Evolutionary conservation across 73 alveolate species (phyloP).

Genomic region (Symbiodinium natans): DNA sequence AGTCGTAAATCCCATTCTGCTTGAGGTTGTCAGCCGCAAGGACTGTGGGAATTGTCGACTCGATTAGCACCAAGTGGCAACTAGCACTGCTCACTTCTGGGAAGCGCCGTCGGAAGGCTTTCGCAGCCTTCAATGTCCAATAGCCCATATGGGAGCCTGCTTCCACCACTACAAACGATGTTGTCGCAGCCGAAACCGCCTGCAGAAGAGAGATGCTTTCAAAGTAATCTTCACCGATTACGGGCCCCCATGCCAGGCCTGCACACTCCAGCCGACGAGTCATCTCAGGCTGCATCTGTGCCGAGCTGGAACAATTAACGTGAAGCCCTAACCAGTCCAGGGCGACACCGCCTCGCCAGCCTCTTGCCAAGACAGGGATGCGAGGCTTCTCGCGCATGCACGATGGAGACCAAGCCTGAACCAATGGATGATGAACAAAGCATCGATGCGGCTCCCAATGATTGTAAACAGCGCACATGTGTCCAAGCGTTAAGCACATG

Average conservation of each 20-base stretch:
- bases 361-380: too few species aligned
- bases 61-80: conserved; percentile 14
- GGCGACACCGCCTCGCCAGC: not conserved
- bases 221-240: conserved; percentile 34
- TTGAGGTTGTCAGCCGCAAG: not conserved
- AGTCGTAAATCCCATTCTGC: not conserved
- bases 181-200: not conserved
- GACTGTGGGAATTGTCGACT: not conserved
- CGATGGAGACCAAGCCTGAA: not conserved
- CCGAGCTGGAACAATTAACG: not conserved
- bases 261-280: conserved; percentile 23
- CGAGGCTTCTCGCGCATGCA: not conserved
- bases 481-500: not conserved
- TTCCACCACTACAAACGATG: not conserved
- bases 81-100: not conserved
- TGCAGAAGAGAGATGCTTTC: conserved; percentile 21
- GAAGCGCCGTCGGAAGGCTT: conserved; percentile 11
- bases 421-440: not conserved
- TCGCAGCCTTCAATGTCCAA: conserved; percentile 45
- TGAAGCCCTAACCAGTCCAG: conserved; percentile 1
- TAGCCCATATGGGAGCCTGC: conserved; percentile 19
- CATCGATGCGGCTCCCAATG: not conserved
- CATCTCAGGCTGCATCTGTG: conserved; percentile 1
- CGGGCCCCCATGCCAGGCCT: conserved; percentile 53
- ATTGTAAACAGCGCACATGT: not conserved